Evolutionary conservation across 495 filamentous ascomycete species (phyloP).

Genomic region (Trichoderma orchidacearum): DNA sequence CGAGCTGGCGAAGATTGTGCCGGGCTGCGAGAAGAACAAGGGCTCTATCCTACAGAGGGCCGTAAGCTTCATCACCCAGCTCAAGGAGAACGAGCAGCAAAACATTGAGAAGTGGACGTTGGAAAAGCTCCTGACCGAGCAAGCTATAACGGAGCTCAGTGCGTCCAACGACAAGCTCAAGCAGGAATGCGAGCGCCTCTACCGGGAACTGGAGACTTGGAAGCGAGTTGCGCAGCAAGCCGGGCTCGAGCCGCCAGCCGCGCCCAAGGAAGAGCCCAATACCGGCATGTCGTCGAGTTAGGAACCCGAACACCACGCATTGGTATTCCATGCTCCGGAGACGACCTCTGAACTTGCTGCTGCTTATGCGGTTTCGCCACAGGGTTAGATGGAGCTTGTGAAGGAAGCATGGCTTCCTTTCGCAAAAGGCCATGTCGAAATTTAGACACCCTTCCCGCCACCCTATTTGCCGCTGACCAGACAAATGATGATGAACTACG

Average conservation of each 20-base stretch:
- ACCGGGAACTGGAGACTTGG: conserved; percentile 71
- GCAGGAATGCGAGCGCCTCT: conserved; percentile 55
- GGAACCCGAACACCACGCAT: neutral
- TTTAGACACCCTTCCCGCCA: neutral
- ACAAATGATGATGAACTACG: neutral
- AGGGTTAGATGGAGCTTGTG: neutral
- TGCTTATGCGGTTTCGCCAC: neutral
- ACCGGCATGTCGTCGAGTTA: conserved; percentile 1
- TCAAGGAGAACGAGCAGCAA: conserved; percentile 85
- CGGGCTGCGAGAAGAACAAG: conserved; percentile 98
- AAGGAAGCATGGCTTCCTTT: too few species aligned
- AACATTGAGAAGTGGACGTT: conserved; percentile 96
- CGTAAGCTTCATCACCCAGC: conserved; percentile 82
- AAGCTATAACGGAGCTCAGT: conserved; percentile 85
- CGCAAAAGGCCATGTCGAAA: neutral
- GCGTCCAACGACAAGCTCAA: conserved; percentile 83
- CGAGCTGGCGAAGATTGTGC: conserved; percentile 93
- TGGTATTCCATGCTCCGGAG: neutral
- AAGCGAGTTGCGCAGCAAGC: conserved; percentile 68
- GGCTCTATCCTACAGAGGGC: conserved; percentile 91
- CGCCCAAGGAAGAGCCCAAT: conserved; percentile 26
- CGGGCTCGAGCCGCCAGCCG: conserved; percentile 38
- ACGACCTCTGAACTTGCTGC: neutral
- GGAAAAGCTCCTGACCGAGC: conserved; percentile 87
- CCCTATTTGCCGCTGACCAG: neutral